Conservation (phyloP, 192 early-diverging fungal genomes). For the Chytriomyces confervae region DNA sequence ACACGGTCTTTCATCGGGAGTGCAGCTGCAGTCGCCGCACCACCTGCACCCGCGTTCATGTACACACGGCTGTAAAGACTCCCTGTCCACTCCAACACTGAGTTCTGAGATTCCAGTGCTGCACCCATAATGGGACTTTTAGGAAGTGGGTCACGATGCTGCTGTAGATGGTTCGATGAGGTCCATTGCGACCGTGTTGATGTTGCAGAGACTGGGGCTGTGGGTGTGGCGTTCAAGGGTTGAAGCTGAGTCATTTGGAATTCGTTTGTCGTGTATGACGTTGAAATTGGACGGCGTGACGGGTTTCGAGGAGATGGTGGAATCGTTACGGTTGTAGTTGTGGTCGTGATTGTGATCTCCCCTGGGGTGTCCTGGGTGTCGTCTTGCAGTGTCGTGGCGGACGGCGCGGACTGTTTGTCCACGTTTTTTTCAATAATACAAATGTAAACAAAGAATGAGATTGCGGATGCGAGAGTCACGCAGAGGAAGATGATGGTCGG, state of each 20-base stretch:
- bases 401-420: conserved; percentile 26
- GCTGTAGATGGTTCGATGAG: neutral
- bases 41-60: neutral
- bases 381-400: neutral
- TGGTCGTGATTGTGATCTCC: conserved; percentile 35
- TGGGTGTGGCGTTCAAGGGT: neutral
- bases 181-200: neutral
- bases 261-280: neutral
- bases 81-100: conserved; percentile 19
- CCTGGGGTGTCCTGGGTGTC: neutral
- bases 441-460: conserved; percentile 66
- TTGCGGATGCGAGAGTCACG: conserved; percentile 60
- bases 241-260: neutral
- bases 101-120: neutral
- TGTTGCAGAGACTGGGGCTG: neutral
- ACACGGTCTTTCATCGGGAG: conserved; percentile 14
- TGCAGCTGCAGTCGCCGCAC: no score
- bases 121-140: neutral
- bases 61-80: conserved; percentile 19
- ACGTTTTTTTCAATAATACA: conserved; percentile 56
- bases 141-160: neutral
- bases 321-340: conserved; percentile 17
- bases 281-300: neutral
- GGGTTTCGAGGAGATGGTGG: neutral
- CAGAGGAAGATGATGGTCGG: conserved; percentile 71